These are phyloP conservation scores for Podospora appendiculata DNA, from an alignment of 495 filamentous ascomycete species.

Conservation along the genomic window DNA sequence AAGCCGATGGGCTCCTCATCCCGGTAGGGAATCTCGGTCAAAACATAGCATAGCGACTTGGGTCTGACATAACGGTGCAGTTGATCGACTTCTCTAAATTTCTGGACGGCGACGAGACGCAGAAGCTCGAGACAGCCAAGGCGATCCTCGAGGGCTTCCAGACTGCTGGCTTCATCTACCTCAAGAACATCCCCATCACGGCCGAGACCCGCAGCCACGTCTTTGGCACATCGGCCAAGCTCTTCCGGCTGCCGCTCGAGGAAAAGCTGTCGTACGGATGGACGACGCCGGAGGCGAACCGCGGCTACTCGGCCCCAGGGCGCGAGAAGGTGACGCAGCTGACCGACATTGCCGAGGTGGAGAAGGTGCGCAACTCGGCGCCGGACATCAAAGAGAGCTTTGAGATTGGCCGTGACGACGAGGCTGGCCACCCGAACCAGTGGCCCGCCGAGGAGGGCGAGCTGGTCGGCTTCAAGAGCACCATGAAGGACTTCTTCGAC, in stretches of 20 bases:
- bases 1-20: constrained; percentile 60
- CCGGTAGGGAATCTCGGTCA: constrained; percentile 41
- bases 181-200: constrained; percentile 69
- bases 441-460: constrained; percentile 66
- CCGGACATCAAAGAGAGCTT: constrained; percentile 80
- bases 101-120: constrained; percentile 51
- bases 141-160: constrained; percentile 75
- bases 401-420: constrained; percentile 74
- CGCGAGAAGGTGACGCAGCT: constrained; percentile 67
- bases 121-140: constrained; percentile 58
- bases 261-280: constrained; percentile 66
- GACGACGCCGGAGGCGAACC: constrained; percentile 65
- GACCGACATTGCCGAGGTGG: constrained; percentile 49
- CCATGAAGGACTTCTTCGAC: constrained; percentile 66
- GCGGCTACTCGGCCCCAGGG: constrained; percentile 69
- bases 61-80: constrained; percentile 31
- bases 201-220: constrained; percentile 48
- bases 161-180: constrained; percentile 83
- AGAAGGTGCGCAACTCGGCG: constrained; percentile 45
- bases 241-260: constrained; percentile 64
- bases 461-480: constrained; percentile 56
- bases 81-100: constrained; percentile 82
- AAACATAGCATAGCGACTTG: neutral
- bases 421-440: constrained; percentile 60
- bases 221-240: constrained; percentile 64